Conservation (phyloP, 352 stramenopile species). For the Plasmopara halstedii region DNA sequence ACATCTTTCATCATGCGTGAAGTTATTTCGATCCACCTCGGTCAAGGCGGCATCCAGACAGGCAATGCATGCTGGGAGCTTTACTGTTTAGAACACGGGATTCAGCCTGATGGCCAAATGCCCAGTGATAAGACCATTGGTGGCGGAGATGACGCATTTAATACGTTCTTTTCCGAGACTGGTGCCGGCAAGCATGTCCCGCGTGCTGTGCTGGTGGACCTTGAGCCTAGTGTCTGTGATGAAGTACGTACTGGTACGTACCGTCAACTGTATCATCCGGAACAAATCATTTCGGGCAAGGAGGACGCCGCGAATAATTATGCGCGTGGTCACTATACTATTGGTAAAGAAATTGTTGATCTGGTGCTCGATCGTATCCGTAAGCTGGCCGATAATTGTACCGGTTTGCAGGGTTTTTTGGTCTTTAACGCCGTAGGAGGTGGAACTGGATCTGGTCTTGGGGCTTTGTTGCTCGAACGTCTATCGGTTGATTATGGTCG, state of each 20-base stretch:
- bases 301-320: conserved; percentile 93
- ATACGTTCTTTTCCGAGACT: conserved; percentile 95
- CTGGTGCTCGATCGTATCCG: conserved; percentile 95
- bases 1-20: conserved; percentile 8
- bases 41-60: conserved; percentile 86
- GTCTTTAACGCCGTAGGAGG: conserved; percentile 97
- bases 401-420: conserved; percentile 96
- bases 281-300: conserved; percentile 98
- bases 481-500: conserved; percentile 97
- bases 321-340: conserved; percentile 91
- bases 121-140: conserved; percentile 12
- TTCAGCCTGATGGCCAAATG: conserved; percentile 83
- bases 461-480: conserved; percentile 94
- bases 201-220: conserved; percentile 95
- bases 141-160: conserved; percentile 92
- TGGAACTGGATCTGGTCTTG: conserved; percentile 96
- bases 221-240: conserved; percentile 97
- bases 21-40: conserved; percentile 90
- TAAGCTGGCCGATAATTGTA: conserved; percentile 97
- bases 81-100: conserved; percentile 90
- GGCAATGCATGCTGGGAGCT: conserved; percentile 92
- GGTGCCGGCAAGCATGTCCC: conserved; percentile 95
- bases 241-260: conserved; percentile 96
- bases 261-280: conserved; percentile 96
- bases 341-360: conserved; percentile 96